phyloP scores from a whole-genome alignment of 805 yeast genomes.

The Suhomyces tanzawaensis region DNA sequence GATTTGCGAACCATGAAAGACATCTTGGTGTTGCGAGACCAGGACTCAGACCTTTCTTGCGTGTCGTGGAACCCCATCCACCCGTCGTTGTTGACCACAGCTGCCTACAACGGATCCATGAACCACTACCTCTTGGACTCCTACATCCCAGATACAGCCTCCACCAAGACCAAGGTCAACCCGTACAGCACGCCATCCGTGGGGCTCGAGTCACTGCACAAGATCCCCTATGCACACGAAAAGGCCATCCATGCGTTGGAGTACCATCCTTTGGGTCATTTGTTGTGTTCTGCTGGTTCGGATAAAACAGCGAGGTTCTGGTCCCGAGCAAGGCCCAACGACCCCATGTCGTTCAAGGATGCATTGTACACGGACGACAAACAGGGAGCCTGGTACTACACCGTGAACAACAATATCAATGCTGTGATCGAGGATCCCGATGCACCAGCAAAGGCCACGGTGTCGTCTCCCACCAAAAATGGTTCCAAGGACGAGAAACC shows the following conservation, averaged over 20 bases:
- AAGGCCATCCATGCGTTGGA: conserved; percentile 87
- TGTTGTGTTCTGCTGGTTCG: conserved; percentile 87
- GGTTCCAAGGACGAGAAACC: neutral
- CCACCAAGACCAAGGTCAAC: conserved; percentile 13
- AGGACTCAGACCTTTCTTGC: conserved; percentile 80
- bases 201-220: conserved; percentile 35
- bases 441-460: neutral
- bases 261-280: conserved; percentile 92
- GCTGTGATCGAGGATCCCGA: conserved; percentile 27
- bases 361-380: conserved; percentile 72
- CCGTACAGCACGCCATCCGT: conserved; percentile 8
- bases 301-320: conserved; percentile 92
- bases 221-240: conserved; percentile 90
- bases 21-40: conserved; percentile 66
- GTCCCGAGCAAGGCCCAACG: conserved; percentile 91
- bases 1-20: conserved; percentile 87
- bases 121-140: conserved; percentile 69
- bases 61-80: conserved; percentile 93
- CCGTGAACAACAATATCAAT: conserved; percentile 44
- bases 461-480: neutral
- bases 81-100: conserved; percentile 73
- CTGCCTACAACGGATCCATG: conserved; percentile 86
- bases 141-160: conserved; percentile 35
- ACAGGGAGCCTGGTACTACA: conserved; percentile 55
- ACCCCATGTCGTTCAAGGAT: conserved; percentile 77